Evolutionary conservation across 192 early-diverging fungal species (phyloP).

Genomic region (Glomus cerebriforme): DNA sequence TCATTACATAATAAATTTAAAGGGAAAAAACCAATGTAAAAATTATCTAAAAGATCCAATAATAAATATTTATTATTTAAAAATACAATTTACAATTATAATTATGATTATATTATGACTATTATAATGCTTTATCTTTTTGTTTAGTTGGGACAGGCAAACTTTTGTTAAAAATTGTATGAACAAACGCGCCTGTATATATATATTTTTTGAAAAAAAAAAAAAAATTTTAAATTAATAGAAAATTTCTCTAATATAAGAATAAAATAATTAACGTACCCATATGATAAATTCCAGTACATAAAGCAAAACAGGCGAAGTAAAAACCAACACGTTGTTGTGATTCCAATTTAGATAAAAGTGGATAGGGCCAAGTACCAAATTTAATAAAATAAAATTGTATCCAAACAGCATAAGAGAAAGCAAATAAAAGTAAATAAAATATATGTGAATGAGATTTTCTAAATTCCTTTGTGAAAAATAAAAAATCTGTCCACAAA

Average conservation of each 20-base stretch:
- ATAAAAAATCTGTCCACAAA: constrained; percentile 16
- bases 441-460: background rate
- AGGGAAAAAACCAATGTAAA: too few species aligned
- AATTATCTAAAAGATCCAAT: too few species aligned
- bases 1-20: too few species aligned
- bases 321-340: background rate
- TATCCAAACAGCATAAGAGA: background rate
- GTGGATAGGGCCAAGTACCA: background rate
- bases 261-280: background rate
- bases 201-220: background rate
- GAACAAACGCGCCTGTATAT: background rate
- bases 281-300: constrained; percentile 11
- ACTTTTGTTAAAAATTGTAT: background rate
- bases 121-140: too few species aligned
- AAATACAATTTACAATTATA: too few species aligned
- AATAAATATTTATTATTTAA: too few species aligned
- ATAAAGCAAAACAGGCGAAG: background rate
- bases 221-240: background rate
- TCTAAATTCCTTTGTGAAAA: constrained; percentile 13
- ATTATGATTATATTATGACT: too few species aligned
- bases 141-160: too few species aligned
- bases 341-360: background rate
- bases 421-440: background rate
- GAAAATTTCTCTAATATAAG: background rate
- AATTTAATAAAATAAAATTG: background rate